Evolutionary conservation across 495 filamentous ascomycete genomes (phyloP).

Genomic region (Amniculicola lignicola): DNA sequence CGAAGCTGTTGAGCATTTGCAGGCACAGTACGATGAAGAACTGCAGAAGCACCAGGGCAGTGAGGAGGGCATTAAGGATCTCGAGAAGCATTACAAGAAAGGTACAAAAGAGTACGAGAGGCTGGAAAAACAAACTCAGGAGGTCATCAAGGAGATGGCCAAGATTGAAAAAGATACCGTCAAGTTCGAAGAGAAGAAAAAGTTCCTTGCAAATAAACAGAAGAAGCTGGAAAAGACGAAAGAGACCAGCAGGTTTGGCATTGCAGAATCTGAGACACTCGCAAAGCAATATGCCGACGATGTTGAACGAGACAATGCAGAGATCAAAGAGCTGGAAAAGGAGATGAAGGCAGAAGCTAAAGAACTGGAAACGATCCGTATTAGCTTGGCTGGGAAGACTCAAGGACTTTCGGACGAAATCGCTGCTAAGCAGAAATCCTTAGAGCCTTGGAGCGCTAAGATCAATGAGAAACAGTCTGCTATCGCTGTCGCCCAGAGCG

Average conservation of each 20-base stretch:
- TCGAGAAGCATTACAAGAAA: constrained; percentile 81
- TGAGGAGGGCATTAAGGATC: constrained; percentile 82
- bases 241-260: constrained; percentile 62
- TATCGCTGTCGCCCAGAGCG: constrained; percentile 90
- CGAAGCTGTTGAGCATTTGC: constrained; percentile 85
- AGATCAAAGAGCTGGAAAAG: constrained; percentile 70
- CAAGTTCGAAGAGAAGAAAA: constrained; percentile 96
- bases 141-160: constrained; percentile 79
- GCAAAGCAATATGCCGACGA: constrained; percentile 74
- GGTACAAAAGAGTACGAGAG: constrained; percentile 75
- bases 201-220: constrained; percentile 82
- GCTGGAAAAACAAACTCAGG: constrained; percentile 77
- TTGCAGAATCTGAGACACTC: constrained; percentile 70
- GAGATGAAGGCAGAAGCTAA: constrained; percentile 73
- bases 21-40: constrained; percentile 80
- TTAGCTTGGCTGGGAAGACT: constrained; percentile 88
- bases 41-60: constrained; percentile 88
- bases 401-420: constrained; percentile 92
- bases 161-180: constrained; percentile 93
- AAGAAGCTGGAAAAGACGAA: constrained; percentile 94
- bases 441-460: constrained; percentile 95
- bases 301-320: constrained; percentile 66
- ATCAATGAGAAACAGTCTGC: constrained; percentile 92
- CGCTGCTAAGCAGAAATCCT: constrained; percentile 81
- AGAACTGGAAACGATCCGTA: constrained; percentile 74